Evolutionary conservation across 805 yeast genomes (phyloP), one percentile per base, ranked within the genome.

Genomic region (Candida oleophila): DNA sequence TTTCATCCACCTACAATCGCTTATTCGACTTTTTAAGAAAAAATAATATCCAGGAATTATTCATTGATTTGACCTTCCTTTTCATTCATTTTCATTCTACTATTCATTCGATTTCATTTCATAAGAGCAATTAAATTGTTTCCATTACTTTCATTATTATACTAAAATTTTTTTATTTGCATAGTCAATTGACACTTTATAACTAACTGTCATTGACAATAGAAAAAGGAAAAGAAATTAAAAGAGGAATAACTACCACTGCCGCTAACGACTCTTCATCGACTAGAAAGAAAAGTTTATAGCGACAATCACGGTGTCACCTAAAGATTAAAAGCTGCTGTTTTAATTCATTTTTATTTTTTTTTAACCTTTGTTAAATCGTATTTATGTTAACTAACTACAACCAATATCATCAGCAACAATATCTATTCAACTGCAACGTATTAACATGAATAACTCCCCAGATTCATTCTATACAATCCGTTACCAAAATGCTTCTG

Each of bases 381-480:
- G 11, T 7, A 25, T 25, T 7, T 25, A 25, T 25, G 30, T 11
- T 25, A 25, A 25, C 30, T 25, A 25, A 25, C 11, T 25, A 7
- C 30, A 11, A 25, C 30, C 5, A 25, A 25, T 11, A 7, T 25
- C 30, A 7, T 25, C 30, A 7, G 30, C 30, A 7, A 5, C 30
- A 25, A 25, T n/a, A 25, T 25, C 30, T 25, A 25, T 25, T 25
- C 30, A 25, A 25, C 30, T 11, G 5, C n/a, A n/a, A n/a, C 11
- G 9, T 25, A 25, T 25, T 25, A 25, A 25, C 45, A 45, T 44
- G 45, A 48, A 44, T 41, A 52, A 47, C 33, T 60, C 66, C 2
- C 71, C 70, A n/a, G 69, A 66, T 52, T 50, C 56, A 20, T 66
- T 63, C 52, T 66, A 64, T 46, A 65, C 61, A 39, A 59, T 66